These are phyloP conservation scores for Cymbopogon flexuosus DNA, from an alignment of 202 grass and related monocot species.

Conservation along the genomic window DNA sequence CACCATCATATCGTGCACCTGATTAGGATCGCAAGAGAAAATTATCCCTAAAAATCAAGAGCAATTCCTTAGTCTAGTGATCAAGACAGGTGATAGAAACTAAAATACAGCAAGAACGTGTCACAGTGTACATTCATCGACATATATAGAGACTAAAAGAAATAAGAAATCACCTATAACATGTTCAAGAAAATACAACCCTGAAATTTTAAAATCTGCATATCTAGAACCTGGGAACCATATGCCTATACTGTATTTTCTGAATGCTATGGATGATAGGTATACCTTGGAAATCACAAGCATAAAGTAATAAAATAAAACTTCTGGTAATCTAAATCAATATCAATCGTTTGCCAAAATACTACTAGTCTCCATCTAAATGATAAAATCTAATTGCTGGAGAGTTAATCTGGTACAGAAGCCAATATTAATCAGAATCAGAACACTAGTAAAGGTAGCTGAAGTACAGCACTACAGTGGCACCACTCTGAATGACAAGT, in stretches of 20 bases:
- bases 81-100: neutral
- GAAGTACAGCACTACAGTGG: no score
- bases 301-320: neutral
- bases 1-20: neutral
- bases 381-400: neutral
- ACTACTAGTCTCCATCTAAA: neutral
- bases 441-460: neutral
- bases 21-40: neutral
- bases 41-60: neutral
- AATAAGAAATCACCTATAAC: neutral
- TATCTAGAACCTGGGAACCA: neutral
- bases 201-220: neutral
- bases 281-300: neutral
- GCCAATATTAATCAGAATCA: neutral
- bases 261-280: neutral
- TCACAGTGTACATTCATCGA: neutral
- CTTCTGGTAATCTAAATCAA: neutral
- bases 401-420: neutral
- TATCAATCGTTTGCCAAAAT: neutral
- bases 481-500: neutral
- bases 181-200: neutral
- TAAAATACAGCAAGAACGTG: neutral
- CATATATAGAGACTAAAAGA: neutral
- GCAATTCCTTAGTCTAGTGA: neutral
- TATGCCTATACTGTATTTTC: neutral